These are phyloP conservation scores for Solanum chmielewskii DNA, from an alignment of 257 asterid species.

Conservation along the genomic window DNA sequence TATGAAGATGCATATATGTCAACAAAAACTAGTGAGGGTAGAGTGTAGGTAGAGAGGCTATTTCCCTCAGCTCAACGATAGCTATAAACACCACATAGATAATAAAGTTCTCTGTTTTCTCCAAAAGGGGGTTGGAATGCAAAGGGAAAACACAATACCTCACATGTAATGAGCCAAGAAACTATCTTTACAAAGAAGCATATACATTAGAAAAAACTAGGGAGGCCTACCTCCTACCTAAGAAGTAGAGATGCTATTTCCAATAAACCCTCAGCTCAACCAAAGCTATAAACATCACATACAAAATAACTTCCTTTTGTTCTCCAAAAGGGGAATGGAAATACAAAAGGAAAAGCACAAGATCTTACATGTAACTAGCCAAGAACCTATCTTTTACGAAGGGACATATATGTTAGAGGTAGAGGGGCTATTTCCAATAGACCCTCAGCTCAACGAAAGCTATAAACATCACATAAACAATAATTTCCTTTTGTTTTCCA, in stretches of 20 bases:
- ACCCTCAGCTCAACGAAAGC: not conserved
- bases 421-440: not conserved
- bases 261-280: not conserved
- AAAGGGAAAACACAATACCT: not conserved
- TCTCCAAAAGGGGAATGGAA: not conserved
- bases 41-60: not conserved
- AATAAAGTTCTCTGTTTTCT: not conserved
- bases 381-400: slow-evolving; percentile 42
- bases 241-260: not conserved
- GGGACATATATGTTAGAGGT: slow-evolving; percentile 28
- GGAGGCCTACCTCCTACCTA: not conserved
- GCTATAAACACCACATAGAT: not conserved
- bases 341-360: not conserved
- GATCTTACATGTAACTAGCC: slow-evolving; percentile 62
- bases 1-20: not conserved
- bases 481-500: not conserved
- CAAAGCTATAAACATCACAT: not conserved
- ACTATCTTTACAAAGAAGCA: slow-evolving; percentile 26
- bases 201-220: slow-evolving; percentile 37
- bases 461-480: not conserved
- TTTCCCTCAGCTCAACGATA: not conserved
- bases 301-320: not conserved
- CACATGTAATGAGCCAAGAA: slow-evolving; percentile 77
- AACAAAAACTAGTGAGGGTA: not conserved
- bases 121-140: not conserved